These are phyloP conservation scores for Mucor velutinosus DNA, from an alignment of 371 early-diverging fungal species.

Conservation along the genomic window DNA sequence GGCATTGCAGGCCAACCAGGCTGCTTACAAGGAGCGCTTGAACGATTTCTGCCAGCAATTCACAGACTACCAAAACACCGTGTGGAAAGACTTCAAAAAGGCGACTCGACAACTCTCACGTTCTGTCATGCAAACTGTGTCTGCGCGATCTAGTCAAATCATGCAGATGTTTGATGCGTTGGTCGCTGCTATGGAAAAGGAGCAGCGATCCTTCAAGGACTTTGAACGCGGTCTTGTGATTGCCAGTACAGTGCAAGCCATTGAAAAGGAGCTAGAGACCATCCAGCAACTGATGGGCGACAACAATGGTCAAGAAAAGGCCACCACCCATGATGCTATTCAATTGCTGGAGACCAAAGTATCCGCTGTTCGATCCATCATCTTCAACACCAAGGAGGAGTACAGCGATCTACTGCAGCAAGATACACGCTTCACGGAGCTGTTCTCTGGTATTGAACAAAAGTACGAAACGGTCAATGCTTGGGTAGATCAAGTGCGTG, in stretches of 20 bases:
- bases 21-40: conserved; percentile 9
- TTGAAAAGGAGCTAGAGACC: conserved; percentile 42
- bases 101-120: conserved; percentile 16
- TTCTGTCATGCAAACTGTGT: conserved; percentile 16
- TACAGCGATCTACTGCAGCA: conserved; percentile 29
- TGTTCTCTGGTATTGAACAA: conserved; percentile 28
- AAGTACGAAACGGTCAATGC: conserved; percentile 39
- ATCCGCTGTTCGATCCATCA: conserved; percentile 28
- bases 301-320: conserved; percentile 20
- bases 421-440: conserved; percentile 18
- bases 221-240: conserved; percentile 37
- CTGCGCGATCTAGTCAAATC: conserved; percentile 5
- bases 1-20: conserved; percentile 12
- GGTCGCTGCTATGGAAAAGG: conserved; percentile 14
- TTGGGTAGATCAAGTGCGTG: conserved; percentile 57
- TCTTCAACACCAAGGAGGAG: conserved; percentile 34
- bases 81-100: conserved; percentile 31
- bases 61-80: conserved; percentile 20
- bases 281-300: conserved; percentile 44
- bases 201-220: conserved; percentile 19
- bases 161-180: conserved; percentile 5
- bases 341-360: conserved; percentile 39
- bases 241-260: conserved; percentile 25
- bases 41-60: conserved; percentile 1
- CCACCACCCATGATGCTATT: conserved; percentile 37